Base-by-base conservation (phyloP, 805 yeast species). In the Candida berthetii region DNA sequence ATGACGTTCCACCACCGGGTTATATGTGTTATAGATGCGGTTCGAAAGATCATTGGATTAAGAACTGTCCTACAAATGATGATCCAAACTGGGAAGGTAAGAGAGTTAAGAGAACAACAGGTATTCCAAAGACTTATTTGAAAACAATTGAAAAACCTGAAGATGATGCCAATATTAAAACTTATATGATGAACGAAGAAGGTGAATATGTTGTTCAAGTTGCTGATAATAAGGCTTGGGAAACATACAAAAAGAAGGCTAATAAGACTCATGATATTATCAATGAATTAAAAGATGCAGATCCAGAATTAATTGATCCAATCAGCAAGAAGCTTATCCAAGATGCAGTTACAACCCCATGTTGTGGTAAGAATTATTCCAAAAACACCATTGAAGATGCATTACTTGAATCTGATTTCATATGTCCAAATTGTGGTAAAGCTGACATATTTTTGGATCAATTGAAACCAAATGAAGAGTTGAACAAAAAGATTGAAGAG, bases 21-120 rank as follows among this genome's bases (percentile, higher is more conserved):
- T 93, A 93, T 55, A 84, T 91, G 58, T 93, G 99, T 61, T 91
- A 93, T 60, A 73, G 96, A 57, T 93, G 99, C 68, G 98, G 98
- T 38, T 87, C 85, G 24, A 86, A 88, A 61, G 93, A 88, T 42
- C 99, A 93, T 61, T 91, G 95, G 89, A 91, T 93, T 45, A 85
- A 85, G 57, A 87, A 89, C 53, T 93, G 99, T 68, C 99, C 99
- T 0, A 87, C 95, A 3, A 84, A 86, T 55, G 80, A 78, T 35
- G 98, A 91, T 62, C 96, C 96, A 2, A 85, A 80, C 52, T 89
- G 89, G 74, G 98, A 91, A 57, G 96, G 96, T 16, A 87, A 86
- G 56, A 74, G 95, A 46, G 84, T 93, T 38, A 84, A 86, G 53
- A 76, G 95, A 52, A 90, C 97, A 0, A 93, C 98, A 0, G 99